These are phyloP conservation scores for Macrophomina phaseolina DNA, from an alignment of 2,329 filamentous ascomycete species.

Conservation along the genomic window DNA sequence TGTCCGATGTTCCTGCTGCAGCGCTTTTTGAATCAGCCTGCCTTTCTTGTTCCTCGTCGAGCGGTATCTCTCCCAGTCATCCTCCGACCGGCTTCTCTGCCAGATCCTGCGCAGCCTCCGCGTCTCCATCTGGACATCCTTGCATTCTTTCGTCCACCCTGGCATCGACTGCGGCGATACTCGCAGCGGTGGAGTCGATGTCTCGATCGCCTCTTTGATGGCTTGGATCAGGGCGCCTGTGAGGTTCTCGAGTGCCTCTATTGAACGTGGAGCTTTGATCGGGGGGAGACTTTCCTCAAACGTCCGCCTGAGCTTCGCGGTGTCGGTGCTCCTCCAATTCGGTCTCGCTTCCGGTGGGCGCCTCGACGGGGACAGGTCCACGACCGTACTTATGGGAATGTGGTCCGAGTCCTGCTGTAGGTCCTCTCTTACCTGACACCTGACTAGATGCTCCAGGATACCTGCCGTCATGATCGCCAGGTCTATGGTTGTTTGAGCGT, in stretches of 20 bases:
- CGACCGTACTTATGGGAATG: too few relatives aligned
- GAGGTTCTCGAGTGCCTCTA: background rate
- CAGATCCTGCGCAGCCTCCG: background rate
- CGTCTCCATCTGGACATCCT: background rate
- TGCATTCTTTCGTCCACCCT: background rate
- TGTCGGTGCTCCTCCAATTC: background rate
- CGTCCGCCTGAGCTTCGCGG: background rate
- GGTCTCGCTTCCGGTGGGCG: background rate
- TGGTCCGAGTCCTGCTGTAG: too few relatives aligned
- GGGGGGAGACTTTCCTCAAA: background rate
- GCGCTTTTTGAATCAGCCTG: background rate
- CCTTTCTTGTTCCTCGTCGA: background rate
- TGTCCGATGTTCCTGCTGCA: background rate
- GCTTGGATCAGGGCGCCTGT: background rate
- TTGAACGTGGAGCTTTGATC: too few relatives aligned
- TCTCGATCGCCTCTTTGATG: background rate
- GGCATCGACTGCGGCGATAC: background rate
- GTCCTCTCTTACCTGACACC: too few relatives aligned
- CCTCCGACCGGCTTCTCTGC: background rate
- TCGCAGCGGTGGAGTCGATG: background rate
- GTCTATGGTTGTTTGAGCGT: too few relatives aligned
- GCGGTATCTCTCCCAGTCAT: background rate
- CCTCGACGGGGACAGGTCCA: background rate
- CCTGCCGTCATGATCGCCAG: too few relatives aligned
- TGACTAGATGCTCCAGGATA: too few relatives aligned